These are phyloP conservation scores for Torrubiellomyces zombiae DNA, from an alignment of 2,329 filamentous ascomycete genomes.

Conservation along the genomic window DNA sequence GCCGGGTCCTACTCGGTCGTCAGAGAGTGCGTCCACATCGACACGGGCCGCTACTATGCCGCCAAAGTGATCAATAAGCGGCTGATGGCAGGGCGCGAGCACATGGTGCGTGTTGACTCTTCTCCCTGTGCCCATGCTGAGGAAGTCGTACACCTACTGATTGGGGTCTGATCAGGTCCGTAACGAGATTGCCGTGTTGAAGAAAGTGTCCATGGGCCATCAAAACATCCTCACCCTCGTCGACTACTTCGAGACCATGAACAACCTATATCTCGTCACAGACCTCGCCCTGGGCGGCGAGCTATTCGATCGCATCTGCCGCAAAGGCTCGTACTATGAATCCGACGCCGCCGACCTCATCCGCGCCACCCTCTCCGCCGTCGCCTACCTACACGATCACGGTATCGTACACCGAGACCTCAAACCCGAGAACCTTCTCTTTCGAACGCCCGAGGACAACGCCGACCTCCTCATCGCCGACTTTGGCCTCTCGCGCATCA, in stretches of 20 bases:
- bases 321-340: slow-evolving; percentile 97
- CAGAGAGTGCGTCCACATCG: slow-evolving; percentile 97
- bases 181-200: slow-evolving; percentile 95
- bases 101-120: slow-evolving; percentile 54
- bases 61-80: slow-evolving; percentile 99
- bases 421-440: slow-evolving; percentile 93
- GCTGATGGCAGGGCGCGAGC: slow-evolving; percentile 90
- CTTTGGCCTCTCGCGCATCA: slow-evolving; percentile 88
- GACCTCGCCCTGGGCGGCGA: slow-evolving; percentile 93
- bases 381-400: slow-evolving; percentile 95
- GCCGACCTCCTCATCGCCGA: slow-evolving; percentile 93
- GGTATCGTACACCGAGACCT: slow-evolving; percentile 96
- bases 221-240: slow-evolving; percentile 95
- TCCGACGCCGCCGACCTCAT: slow-evolving; percentile 92
- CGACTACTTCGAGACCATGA: slow-evolving; percentile 99
- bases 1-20: slow-evolving; percentile 96
- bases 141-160: background rate
- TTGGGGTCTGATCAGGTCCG: slow-evolving; percentile 62
- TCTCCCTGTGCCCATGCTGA: background rate
- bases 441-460: slow-evolving; percentile 94
- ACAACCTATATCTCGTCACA: slow-evolving; percentile 96
- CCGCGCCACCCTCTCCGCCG: slow-evolving; percentile 86
- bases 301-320: slow-evolving; percentile 94
- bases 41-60: slow-evolving; percentile 93
- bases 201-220: slow-evolving; percentile 97